A percentile compares a stretch with the other conserved stretches of the same genome.
Evolutionary conservation across 2,329 filamentous ascomycete species (phyloP).

Genomic region (Paecilomyces dactylethromorphus): DNA sequence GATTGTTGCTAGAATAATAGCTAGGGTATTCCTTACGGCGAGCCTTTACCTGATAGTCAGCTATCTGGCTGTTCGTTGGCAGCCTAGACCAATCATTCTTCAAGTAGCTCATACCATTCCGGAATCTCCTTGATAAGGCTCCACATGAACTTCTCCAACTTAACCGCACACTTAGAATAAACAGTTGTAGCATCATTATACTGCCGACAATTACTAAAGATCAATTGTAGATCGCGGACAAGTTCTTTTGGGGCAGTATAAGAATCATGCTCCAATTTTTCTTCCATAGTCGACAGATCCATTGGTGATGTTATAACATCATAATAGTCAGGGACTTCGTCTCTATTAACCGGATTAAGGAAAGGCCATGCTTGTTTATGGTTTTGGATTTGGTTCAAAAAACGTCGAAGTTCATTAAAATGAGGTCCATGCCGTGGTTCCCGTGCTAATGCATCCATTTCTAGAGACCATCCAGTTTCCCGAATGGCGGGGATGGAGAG

Average conservation of each 20-base stretch:
- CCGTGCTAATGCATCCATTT: slow-evolving; percentile 95
- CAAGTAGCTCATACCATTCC: slow-evolving; percentile 60
- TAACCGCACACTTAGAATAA: slow-evolving; percentile 91
- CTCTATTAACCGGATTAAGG: slow-evolving; percentile 83
- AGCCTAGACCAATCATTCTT: too few species aligned
- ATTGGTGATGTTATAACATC: slow-evolving; percentile 97
- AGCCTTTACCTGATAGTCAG: too few species aligned
- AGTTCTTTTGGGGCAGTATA: slow-evolving; percentile 92
- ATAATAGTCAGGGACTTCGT: slow-evolving; percentile 97
- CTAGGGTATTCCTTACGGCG: too few species aligned
- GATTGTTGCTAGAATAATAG: too few species aligned
- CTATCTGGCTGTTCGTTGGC: too few species aligned
- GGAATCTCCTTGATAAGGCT: slow-evolving; percentile 83
- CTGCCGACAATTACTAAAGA: slow-evolving; percentile 90
- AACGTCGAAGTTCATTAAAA: slow-evolving; percentile 85
- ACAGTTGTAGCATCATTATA: slow-evolving; percentile 96
- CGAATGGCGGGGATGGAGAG: slow-evolving; percentile 82
- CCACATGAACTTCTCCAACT: slow-evolving; percentile 94
- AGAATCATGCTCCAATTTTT: slow-evolving; percentile 85
- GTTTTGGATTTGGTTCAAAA: slow-evolving; percentile 93
- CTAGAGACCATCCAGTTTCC: slow-evolving; percentile 87
- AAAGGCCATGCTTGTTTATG: slow-evolving; percentile 93
- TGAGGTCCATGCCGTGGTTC: slow-evolving; percentile 94
- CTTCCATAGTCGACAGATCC: slow-evolving; percentile 94
- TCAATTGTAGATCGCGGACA: slow-evolving; percentile 75